Evolutionary conservation across 208 protist species (phyloP).

Genomic region (Leishmania aethiopica): DNA sequence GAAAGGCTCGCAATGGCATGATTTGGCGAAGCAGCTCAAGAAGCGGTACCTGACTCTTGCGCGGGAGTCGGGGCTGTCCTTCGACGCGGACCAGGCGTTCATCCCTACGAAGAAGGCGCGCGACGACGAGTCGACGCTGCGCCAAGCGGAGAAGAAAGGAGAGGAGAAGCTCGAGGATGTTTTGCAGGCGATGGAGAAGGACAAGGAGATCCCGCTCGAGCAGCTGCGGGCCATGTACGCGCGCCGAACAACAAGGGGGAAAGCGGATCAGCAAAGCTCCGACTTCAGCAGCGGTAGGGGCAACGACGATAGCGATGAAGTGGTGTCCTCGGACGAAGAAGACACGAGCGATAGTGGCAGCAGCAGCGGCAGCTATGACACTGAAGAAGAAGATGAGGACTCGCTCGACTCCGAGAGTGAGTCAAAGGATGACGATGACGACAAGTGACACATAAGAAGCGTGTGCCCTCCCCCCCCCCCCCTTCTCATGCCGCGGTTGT

Average conservation of each 20-base stretch:
- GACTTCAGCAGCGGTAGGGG: constrained; percentile 23
- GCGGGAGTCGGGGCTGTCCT: constrained; percentile 42
- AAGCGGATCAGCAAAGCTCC: constrained; percentile 37
- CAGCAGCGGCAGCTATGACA: not conserved
- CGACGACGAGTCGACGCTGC: constrained; percentile 86
- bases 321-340: constrained; percentile 14
- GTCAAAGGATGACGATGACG: constrained; percentile 22
- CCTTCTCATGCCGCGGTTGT: not conserved
- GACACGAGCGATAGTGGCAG: constrained; percentile 17
- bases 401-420: constrained; percentile 20
- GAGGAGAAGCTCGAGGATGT: constrained; percentile 70
- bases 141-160: constrained; percentile 63
- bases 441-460: constrained; percentile 2
- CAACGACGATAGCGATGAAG: constrained; percentile 17
- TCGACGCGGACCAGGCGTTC: constrained; percentile 77
- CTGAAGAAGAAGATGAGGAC: constrained; percentile 22
- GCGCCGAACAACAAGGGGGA: constrained; percentile 15
- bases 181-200: constrained; percentile 73
- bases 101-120: constrained; percentile 71
- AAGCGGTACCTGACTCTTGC: constrained; percentile 57
- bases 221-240: constrained; percentile 77
- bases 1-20: constrained; percentile 63
- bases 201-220: constrained; percentile 85
- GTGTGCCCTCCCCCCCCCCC: not conserved
- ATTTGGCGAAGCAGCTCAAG: constrained; percentile 63